A percentile compares a stretch with the other conserved stretches of the same genome.
Conservation (phyloP, 306 rosid species). For the Vigna hirtella region DNA sequence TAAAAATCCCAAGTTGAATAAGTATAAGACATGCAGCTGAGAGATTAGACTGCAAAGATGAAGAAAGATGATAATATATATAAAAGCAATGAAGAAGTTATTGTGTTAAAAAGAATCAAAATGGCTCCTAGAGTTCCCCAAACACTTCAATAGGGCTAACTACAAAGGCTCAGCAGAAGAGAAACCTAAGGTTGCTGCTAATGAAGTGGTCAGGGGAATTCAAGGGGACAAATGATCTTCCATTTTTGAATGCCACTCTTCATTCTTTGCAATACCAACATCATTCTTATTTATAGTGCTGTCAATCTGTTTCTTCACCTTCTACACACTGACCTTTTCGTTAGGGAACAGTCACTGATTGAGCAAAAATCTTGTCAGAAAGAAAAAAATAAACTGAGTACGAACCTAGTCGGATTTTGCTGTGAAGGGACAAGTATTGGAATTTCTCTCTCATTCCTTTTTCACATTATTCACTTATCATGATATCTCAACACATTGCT, state of each 20-base stretch:
- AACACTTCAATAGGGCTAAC: conserved; percentile 1
- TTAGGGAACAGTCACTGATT: neutral
- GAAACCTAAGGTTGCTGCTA: neutral
- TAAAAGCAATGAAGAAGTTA: neutral
- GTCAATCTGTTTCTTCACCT: neutral
- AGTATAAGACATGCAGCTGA: neutral
- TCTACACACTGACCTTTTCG: neutral
- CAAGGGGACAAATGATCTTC: conserved; percentile 6
- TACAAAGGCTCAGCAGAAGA: neutral
- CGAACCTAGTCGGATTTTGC: conserved; percentile 16
- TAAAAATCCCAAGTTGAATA: too few species aligned
- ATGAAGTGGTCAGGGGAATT: conserved; percentile 23
- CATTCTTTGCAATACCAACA: neutral
- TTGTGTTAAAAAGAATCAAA: neutral
- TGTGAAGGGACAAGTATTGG: neutral
- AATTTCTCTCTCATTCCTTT: conserved; percentile 7
- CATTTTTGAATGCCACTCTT: neutral
- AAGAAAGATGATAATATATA: neutral
- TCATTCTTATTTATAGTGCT: neutral
- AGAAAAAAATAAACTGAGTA: too few species aligned
- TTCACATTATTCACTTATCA: neutral
- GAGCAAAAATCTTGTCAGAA: too few species aligned
- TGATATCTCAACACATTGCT: neutral
- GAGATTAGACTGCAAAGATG: neutral
- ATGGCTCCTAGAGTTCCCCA: conserved; percentile 26